Conservation (phyloP, 441 rosid genomes). For the Viola pubescens region DNA sequence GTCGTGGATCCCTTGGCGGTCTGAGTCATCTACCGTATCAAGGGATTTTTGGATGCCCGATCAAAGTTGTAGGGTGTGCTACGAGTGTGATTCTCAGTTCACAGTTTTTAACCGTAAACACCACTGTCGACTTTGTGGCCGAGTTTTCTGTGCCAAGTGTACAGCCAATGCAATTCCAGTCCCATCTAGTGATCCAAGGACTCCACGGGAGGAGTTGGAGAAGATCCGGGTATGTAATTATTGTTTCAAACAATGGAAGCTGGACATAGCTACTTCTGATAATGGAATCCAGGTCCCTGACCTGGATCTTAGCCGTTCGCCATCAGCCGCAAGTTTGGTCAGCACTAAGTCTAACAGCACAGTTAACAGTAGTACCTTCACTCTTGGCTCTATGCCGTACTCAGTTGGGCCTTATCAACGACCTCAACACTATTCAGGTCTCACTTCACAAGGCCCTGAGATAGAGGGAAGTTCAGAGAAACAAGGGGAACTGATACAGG, state of each 20-base stretch:
- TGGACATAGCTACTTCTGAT: constrained; percentile 34
- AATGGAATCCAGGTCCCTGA: constrained; percentile 46
- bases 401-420: constrained; percentile 44
- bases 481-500: constrained; percentile 32
- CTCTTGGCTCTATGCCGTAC: constrained; percentile 53
- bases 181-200: constrained; percentile 34
- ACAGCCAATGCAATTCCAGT: constrained; percentile 72
- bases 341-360: constrained; percentile 60
- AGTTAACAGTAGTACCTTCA: constrained; percentile 47
- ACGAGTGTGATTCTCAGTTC: constrained; percentile 86
- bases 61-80: constrained; percentile 93
- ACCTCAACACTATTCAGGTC: constrained; percentile 38
- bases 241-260: constrained; percentile 85
- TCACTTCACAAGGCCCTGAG: constrained; percentile 34
- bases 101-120: constrained; percentile 74
- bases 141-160: constrained; percentile 92
- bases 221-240: constrained; percentile 86
- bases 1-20: constrained; percentile 77
- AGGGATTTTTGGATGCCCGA: constrained; percentile 99
- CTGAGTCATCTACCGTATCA: constrained; percentile 70
- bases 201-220: constrained; percentile 56
- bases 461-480: constrained; percentile 38
- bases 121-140: constrained; percentile 92
- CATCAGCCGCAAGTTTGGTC: constrained; percentile 56
- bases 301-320: constrained; percentile 49